Percentiles rank a stretch among this genome's conserved stretches.
These are phyloP conservation scores for Ceratocystis smalleyi DNA, from an alignment of 2,329 filamentous ascomycete genomes.

Conservation along the genomic window DNA sequence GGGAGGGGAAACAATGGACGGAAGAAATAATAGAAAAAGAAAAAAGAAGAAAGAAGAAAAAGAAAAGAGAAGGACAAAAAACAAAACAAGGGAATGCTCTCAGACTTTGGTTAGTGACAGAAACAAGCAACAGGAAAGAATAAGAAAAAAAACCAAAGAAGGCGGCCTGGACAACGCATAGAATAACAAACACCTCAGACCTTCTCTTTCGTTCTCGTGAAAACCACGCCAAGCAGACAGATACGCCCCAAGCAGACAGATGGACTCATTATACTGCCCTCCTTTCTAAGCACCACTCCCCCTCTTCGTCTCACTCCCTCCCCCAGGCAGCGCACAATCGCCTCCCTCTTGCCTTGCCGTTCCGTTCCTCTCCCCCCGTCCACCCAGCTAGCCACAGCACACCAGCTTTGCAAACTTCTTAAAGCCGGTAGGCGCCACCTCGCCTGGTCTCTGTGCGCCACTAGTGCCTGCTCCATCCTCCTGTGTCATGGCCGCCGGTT, in stretches of 20 bases:
- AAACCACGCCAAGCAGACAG: neutral
- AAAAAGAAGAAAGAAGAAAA: neutral
- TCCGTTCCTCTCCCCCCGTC: neutral
- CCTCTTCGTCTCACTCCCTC: neutral
- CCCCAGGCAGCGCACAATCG: neutral
- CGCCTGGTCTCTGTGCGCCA: constrained; percentile 9
- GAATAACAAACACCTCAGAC: constrained; percentile 1
- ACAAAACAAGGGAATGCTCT: constrained; percentile 1
- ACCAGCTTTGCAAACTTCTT: constrained; percentile 87
- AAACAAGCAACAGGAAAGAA: constrained; percentile 19
- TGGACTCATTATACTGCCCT: neutral
- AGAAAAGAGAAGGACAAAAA: neutral
- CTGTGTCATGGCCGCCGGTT: constrained; percentile 46
- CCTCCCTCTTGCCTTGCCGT: neutral
- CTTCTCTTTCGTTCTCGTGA: neutral
- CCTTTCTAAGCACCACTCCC: neutral
- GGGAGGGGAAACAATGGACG: neutral
- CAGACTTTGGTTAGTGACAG: neutral
- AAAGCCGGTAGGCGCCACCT: constrained; percentile 49
- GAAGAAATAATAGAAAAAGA: neutral
- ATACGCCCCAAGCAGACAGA: neutral
- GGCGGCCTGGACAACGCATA: constrained; percentile 17
- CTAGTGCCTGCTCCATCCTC: constrained; percentile 27
- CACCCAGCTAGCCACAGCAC: constrained; percentile 69
- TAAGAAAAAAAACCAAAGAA: constrained; percentile 19